Base-by-base conservation (phyloP, 345 rosid species). In the Corchorus olitorius region DNA sequence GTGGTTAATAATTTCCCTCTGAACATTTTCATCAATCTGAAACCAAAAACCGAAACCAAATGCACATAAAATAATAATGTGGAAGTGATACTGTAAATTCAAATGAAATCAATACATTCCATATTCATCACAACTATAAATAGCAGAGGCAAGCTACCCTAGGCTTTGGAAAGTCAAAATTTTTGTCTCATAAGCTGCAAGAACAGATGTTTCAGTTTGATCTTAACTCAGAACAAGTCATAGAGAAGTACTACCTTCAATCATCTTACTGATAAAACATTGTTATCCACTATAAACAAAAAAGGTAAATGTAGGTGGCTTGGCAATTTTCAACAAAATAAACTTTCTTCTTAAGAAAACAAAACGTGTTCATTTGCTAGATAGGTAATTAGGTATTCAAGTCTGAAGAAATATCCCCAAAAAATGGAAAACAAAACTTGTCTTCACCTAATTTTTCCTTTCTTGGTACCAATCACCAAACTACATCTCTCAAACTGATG, bases 1-100 rank as follows among this genome's bases (percentile, higher is more conserved):
- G 81, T 93, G 98, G 70, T 92, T 95, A 74, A 92, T 95, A 78
- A 95, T 95, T 83, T 95, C 98, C 81, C 99, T 88, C 85, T 85
- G 94, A 17, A 95, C 99, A 87, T 95, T 89, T 84, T 89, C 99
- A 83, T 95, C 99, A 81, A 95, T 95, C 99, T 93, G 90, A 73
- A 74, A 77, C 84, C 67, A 55, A 49, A 60, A 76, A 78, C 56
- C 48, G 60, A 73, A 77, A 33, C 6, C 27, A 41, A 19, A 46
- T 17, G 48, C 53, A 11, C 49, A 70, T 70, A 17, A 53, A 14
- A 8, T 11, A 15, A 54, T 48, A 41, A 3, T 20, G n/a, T 19
- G 72, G 35, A 9, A 14, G 16, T 49, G 55, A 14, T 13, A 49
- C 6, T 69, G 22, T 27, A 69, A 50, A 49, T 5, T 69, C 45